Conservation (phyloP, 768 basidiomycete species). For the Phylloporus arenicola region DNA sequence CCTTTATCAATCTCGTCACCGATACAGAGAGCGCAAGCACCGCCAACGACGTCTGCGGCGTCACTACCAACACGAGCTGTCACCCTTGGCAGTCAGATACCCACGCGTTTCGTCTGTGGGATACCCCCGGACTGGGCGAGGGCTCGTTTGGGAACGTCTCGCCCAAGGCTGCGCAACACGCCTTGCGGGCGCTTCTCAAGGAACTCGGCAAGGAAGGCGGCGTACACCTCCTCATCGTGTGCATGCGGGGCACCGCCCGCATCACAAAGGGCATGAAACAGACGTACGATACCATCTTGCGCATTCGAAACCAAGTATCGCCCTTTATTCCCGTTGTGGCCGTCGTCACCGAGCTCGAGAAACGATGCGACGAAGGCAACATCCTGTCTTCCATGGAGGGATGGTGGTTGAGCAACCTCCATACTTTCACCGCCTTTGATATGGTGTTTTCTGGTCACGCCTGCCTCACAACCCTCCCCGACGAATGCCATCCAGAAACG, state of each 20-base stretch:
- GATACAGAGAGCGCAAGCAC: conserved; percentile 11
- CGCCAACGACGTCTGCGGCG: conserved; percentile 21
- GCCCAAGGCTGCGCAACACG: conserved; percentile 17
- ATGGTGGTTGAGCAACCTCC: conserved; percentile 17
- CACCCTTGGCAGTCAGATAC: conserved; percentile 19
- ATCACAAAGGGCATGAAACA: conserved; percentile 21
- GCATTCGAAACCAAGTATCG: conserved; percentile 19
- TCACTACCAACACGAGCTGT: conserved; percentile 11
- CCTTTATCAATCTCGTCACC: conserved; percentile 22
- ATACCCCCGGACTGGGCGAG: conserved; percentile 21
- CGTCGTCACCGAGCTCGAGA: conserved; percentile 24
- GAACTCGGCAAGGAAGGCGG: conserved; percentile 19
- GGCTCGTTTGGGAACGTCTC: conserved; percentile 22
- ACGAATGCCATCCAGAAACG: conserved; percentile 17
- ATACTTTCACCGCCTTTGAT: neutral
- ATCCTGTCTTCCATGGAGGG: conserved; percentile 19
- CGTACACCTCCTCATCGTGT: conserved; percentile 23
- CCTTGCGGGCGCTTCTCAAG: conserved; percentile 14
- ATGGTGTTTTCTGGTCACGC: conserved; percentile 19
- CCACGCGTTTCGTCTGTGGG: conserved; percentile 20
- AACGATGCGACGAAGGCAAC: conserved; percentile 9
- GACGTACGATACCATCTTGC: conserved; percentile 14
- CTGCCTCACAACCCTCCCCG: conserved; percentile 21
- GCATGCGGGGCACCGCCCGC: conserved; percentile 18
- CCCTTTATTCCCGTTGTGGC: conserved; percentile 20